Evolutionary conservation across 345 rosid species (phyloP).

Genomic region (Ceriops decandra): DNA sequence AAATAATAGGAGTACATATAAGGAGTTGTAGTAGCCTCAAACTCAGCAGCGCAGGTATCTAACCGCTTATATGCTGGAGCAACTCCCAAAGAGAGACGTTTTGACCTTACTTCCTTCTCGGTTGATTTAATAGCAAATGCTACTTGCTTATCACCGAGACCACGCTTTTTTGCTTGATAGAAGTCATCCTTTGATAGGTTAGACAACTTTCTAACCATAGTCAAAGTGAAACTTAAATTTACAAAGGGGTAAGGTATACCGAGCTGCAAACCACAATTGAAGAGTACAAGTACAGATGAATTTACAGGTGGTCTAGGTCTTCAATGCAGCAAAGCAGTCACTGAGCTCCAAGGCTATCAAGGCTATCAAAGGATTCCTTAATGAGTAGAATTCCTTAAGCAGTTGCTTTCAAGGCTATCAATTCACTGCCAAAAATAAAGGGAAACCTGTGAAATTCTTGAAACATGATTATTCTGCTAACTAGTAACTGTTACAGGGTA

Average conservation of each 20-base stretch:
- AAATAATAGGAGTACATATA: slow-evolving; percentile 93
- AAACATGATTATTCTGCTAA: neutral
- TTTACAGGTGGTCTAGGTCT: neutral
- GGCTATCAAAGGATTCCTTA: no score
- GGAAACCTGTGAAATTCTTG: neutral
- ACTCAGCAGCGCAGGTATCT: slow-evolving; percentile 99
- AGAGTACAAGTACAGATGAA: neutral
- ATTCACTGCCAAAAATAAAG: neutral
- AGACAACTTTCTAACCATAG: slow-evolving; percentile 45
- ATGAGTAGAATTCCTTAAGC: neutral
- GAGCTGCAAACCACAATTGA: neutral
- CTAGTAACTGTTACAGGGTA: no score
- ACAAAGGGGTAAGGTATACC: no score
- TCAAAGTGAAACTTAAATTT: no score
- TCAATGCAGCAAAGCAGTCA: neutral
- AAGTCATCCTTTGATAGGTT: slow-evolving; percentile 70
- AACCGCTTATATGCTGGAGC: slow-evolving; percentile 82
- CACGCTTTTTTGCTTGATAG: slow-evolving; percentile 68
- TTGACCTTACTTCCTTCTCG: slow-evolving; percentile 71
- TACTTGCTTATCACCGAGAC: slow-evolving; percentile 92
- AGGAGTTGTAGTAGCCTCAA: slow-evolving; percentile 81
- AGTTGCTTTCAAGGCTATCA: neutral
- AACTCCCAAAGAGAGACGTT: slow-evolving; percentile 63
- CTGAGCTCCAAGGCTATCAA: neutral
- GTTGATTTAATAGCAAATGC: slow-evolving; percentile 85